phyloP scores from a whole-genome alignment of 2,329 filamentous ascomycete species.

The Diaporthe citriasiana region DNA sequence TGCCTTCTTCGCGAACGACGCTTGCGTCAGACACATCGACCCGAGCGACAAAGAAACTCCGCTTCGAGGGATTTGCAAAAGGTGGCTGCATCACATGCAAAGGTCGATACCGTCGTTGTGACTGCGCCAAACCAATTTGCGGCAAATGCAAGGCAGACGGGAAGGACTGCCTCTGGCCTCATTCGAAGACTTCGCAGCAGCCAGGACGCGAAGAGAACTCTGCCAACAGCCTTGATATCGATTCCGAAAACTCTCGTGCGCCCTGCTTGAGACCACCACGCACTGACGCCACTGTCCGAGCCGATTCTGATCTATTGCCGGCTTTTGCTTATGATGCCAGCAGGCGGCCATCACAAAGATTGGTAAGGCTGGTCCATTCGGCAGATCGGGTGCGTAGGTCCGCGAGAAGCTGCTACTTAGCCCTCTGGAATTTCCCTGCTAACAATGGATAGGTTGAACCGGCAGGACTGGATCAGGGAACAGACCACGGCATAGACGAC shows the following conservation, averaged over 20 bases:
- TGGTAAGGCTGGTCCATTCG: slow-evolving; percentile 4
- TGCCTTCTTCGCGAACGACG: not conserved
- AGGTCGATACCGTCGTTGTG: not conserved
- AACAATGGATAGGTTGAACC: not conserved
- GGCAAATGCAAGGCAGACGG: slow-evolving; percentile 1
- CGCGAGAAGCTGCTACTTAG: not conserved
- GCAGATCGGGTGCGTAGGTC: not conserved
- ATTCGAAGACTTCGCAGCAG: not conserved
- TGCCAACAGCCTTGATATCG: not conserved
- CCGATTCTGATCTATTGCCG: not conserved
- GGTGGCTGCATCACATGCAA: not conserved
- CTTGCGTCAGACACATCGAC: not conserved
- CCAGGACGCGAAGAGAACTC: not conserved
- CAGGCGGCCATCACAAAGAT: not conserved
- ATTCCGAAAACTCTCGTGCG: not conserved
- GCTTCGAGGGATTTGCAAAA: not conserved
- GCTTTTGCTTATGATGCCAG: slow-evolving; percentile 8
- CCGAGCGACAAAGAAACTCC: not conserved
- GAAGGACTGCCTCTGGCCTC: not conserved
- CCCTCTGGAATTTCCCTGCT: not conserved
- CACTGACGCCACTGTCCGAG: not conserved
- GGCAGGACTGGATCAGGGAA: not conserved
- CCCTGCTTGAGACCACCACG: not conserved
- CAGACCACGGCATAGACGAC: not conserved
- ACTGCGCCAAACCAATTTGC: not conserved